Percentiles rank a stretch among this genome's conserved stretches.
These are phyloP conservation scores for Phytophthora tentaculata DNA, from an alignment of 352 stramenopile genomes.

Conservation along the genomic window DNA sequence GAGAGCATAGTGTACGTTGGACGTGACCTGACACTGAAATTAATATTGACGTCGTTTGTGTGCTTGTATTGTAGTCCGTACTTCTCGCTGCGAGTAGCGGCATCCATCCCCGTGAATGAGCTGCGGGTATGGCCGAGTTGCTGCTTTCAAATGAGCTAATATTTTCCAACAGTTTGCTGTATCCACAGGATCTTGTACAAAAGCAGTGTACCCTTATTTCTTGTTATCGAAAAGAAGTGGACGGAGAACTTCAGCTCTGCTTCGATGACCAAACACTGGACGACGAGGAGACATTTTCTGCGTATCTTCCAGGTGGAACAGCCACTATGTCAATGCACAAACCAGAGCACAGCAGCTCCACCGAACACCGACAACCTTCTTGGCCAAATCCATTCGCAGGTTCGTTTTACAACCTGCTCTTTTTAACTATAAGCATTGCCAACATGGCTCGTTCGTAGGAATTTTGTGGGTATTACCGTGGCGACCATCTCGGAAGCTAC, in stretches of 20 bases:
- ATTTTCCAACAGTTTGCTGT: background rate
- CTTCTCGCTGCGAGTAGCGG: conserved; percentile 51
- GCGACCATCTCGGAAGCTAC: conserved; percentile 31
- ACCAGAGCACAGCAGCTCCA: background rate
- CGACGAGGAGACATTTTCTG: conserved; percentile 43
- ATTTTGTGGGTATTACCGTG: conserved; percentile 74
- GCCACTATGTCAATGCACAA: background rate
- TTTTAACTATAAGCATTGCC: too few species aligned
- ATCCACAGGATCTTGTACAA: conserved; percentile 43
- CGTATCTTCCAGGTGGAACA: conserved; percentile 39
- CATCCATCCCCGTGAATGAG: conserved; percentile 49
- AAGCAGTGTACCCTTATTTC: conserved; percentile 49
- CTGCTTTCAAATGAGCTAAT: background rate
- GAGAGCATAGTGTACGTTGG: conserved; percentile 47
- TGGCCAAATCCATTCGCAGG: conserved; percentile 64
- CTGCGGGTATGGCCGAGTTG: conserved; percentile 39
- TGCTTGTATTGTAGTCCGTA: conserved; percentile 35
- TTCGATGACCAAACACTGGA: conserved; percentile 52
- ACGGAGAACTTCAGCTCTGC: conserved; percentile 53
- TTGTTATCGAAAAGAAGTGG: conserved; percentile 39
- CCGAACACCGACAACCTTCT: conserved; percentile 7
- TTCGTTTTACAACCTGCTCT: too few species aligned
- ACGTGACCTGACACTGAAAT: background rate
- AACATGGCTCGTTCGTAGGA: conserved; percentile 28
- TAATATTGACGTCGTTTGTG: background rate